Evolutionary conservation across 306 rosid genomes (phyloP).

Genomic region (Rubus parviflorus): DNA sequence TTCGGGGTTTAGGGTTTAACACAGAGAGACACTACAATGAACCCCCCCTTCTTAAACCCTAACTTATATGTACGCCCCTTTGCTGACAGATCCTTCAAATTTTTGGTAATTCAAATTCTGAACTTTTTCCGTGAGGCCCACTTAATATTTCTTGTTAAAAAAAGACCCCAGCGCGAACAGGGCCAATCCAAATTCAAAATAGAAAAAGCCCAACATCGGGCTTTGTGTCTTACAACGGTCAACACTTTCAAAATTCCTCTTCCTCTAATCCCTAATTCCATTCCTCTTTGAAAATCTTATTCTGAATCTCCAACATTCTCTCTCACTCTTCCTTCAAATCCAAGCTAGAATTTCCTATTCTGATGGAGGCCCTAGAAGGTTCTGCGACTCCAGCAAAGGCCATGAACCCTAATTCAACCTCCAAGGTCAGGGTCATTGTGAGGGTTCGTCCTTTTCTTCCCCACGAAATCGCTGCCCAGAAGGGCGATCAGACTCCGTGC

Average conservation of each 20-base stretch:
- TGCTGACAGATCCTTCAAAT: slow-evolving; percentile 3
- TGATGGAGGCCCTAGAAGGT: slow-evolving; percentile 30
- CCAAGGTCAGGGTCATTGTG: slow-evolving; percentile 74
- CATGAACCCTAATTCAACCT: slow-evolving; percentile 34
- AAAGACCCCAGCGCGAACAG: not conserved
- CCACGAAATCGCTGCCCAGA: slow-evolving; percentile 40
- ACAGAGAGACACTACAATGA: not conserved
- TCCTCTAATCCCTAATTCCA: not conserved
- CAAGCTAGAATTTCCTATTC: not conserved
- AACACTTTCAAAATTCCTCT: slow-evolving; percentile 19
- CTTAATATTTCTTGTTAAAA: not conserved
- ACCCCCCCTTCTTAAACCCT: slow-evolving; percentile 41
- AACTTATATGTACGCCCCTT: not conserved
- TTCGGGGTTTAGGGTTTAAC: slow-evolving; percentile 38
- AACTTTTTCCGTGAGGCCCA: not conserved
- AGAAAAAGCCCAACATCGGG: slow-evolving; percentile 1
- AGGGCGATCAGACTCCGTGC: slow-evolving; percentile 41
- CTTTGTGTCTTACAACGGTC: slow-evolving; percentile 42
- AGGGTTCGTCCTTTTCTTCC: slow-evolving; percentile 86
- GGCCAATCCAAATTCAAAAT: slow-evolving; percentile 32
- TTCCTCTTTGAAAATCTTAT: not conserved
- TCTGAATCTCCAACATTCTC: slow-evolving; percentile 2
- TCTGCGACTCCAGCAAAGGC: slow-evolving; percentile 35
- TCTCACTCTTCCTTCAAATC: slow-evolving; percentile 12
- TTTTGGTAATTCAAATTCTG: not conserved